phyloP scores from a whole-genome alignment of 352 stramenopile species.

The Pseudoperonospora humuli region DNA sequence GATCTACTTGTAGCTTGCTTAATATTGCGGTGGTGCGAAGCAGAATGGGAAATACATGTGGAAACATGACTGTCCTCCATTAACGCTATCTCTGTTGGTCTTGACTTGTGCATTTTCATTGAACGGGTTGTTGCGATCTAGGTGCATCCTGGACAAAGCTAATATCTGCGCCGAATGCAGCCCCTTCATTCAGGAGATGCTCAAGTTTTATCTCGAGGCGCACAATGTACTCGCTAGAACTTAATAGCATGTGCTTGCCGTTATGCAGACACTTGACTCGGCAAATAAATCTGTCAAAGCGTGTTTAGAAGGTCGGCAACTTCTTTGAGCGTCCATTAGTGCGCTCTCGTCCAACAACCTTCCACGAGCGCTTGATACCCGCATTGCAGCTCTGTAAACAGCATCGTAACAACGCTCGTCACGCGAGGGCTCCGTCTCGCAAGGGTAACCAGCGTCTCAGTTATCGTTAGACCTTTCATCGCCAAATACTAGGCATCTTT shows the following conservation, averaged over 20 bases:
- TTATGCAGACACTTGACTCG: slow-evolving; percentile 31
- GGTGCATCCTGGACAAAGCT: slow-evolving; percentile 4
- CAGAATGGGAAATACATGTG: slow-evolving; percentile 71
- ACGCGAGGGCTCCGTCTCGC: slow-evolving; percentile 5
- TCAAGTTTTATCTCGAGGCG: slow-evolving; percentile 16
- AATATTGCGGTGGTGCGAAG: slow-evolving; percentile 63
- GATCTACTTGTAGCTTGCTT: slow-evolving; percentile 18
- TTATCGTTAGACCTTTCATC: slow-evolving; percentile 9
- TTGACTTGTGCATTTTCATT: not conserved
- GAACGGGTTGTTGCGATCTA: not conserved
- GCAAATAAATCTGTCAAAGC: slow-evolving; percentile 16
- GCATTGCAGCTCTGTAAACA: slow-evolving; percentile 22
- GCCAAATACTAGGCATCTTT: slow-evolving; percentile 51
- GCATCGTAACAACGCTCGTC: slow-evolving; percentile 42
- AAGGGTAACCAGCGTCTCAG: slow-evolving; percentile 32
- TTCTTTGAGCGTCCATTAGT: slow-evolving; percentile 15
- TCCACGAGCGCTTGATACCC: slow-evolving; percentile 22
- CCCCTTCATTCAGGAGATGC: slow-evolving; percentile 2
- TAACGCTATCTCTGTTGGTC: slow-evolving; percentile 1
- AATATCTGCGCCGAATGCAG: slow-evolving; percentile 1
- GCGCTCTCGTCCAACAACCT: slow-evolving; percentile 25
- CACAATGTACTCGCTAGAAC: slow-evolving; percentile 24
- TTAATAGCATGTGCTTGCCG: slow-evolving; percentile 3
- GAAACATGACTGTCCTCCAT: slow-evolving; percentile 29
- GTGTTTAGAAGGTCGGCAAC: slow-evolving; percentile 48